These are phyloP conservation scores for Phytophthora kernoviae DNA, from an alignment of 352 stramenopile genomes.

Conservation along the genomic window DNA sequence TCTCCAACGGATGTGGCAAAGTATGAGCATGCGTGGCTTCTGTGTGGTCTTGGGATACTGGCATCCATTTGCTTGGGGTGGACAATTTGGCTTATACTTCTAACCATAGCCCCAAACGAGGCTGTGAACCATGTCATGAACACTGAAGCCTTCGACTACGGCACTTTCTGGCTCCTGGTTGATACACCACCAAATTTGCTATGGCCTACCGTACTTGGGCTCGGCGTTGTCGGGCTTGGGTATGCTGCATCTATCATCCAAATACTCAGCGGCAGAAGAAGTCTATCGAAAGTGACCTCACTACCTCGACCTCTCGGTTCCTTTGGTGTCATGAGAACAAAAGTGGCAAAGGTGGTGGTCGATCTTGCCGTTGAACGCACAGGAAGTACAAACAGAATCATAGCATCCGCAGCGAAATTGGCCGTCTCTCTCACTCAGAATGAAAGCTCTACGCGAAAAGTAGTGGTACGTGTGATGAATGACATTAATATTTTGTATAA, in stretches of 20 bases:
- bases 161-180: conserved; percentile 30
- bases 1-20: background rate
- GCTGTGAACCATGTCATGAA: conserved; percentile 31
- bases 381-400: no score
- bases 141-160: conserved; percentile 21
- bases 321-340: background rate
- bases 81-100: conserved; percentile 18
- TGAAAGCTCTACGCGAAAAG: conserved; percentile 1
- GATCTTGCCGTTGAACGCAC: no score
- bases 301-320: background rate
- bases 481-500: background rate
- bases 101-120: conserved; percentile 20
- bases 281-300: background rate
- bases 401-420: background rate
- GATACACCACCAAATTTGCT: conserved; percentile 8
- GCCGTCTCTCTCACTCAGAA: background rate
- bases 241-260: conserved; percentile 9
- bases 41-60: background rate
- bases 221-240: conserved; percentile 4
- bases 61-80: conserved; percentile 14
- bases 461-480: conserved; percentile 3
- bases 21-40: background rate
- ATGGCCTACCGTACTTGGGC: background rate
- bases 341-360: background rate
- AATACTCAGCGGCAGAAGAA: background rate